Conservation (phyloP, 345 rosid genomes). For the Acer saccharum region DNA sequence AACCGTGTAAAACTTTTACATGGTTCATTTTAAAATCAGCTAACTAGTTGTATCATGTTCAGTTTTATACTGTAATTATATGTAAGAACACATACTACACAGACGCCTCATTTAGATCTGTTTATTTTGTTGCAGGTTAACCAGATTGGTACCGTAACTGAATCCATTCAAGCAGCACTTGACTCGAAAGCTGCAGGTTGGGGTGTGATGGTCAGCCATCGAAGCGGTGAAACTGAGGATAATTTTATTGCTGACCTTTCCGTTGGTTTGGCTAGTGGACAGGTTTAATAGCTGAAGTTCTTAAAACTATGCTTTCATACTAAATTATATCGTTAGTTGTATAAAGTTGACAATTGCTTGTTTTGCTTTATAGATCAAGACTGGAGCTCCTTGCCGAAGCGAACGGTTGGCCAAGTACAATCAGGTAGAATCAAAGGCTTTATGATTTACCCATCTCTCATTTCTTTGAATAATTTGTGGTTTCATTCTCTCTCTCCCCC, state of each 20-base stretch:
- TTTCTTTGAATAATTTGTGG: neutral
- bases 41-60: neutral
- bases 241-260: conserved; percentile 95
- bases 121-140: conserved; percentile 61
- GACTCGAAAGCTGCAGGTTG: conserved; percentile 99
- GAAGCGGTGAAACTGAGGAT: conserved; percentile 98
- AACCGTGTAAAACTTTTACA: neutral
- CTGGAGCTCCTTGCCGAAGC: conserved; percentile 98
- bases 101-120: conserved; percentile 7
- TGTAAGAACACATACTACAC: neutral
- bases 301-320: conserved; percentile 9
- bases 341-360: conserved; percentile 14
- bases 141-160: conserved; percentile 97
- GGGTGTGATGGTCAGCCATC: conserved; percentile 99
- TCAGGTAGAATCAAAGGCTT: conserved; percentile 54
- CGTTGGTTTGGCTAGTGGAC: conserved; percentile 96
- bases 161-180: conserved; percentile 90
- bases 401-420: conserved; percentile 97
- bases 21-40: neutral
- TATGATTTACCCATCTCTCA: neutral
- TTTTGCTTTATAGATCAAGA: conserved; percentile 71
- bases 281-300: conserved; percentile 48
- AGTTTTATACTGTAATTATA: neutral
- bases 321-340: neutral
- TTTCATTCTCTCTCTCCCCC: neutral